phyloP scores from a whole-genome alignment of 345 rosid species.

The Carallia brachiata region DNA sequence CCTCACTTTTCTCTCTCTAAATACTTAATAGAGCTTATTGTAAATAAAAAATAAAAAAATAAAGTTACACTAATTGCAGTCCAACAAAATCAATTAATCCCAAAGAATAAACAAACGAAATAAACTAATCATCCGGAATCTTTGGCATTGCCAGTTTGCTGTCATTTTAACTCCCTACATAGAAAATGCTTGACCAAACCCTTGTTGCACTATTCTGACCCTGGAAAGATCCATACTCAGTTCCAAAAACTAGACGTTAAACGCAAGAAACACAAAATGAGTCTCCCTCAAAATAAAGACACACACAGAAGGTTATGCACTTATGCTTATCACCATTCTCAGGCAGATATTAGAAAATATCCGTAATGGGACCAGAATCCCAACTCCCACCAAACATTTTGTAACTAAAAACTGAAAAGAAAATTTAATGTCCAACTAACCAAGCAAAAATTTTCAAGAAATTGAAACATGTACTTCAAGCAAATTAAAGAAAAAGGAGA shows the following conservation, averaged over 20 bases:
- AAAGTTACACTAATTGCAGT: neutral
- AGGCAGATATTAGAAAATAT: too few species aligned
- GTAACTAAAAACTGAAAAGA: too few species aligned
- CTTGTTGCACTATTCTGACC: neutral
- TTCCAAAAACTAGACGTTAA: neutral
- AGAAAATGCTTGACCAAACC: neutral
- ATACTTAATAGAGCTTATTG: too few species aligned
- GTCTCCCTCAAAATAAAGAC: too few species aligned
- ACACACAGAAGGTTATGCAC: too few species aligned
- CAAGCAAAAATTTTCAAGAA: neutral
- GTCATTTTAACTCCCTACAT: neutral
- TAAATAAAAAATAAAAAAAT: too few species aligned
- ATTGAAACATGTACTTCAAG: neutral
- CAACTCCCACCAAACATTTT: too few species aligned
- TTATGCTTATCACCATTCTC: too few species aligned
- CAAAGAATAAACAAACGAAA: neutral
- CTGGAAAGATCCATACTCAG: neutral
- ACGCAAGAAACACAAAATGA: neutral
- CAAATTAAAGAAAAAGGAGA: neutral
- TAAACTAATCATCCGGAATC: constrained; percentile 11
- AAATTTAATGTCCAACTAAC: neutral
- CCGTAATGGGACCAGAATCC: too few species aligned
- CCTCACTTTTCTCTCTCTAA: too few species aligned
- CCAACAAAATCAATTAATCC: constrained; percentile 14
- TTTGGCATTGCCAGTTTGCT: constrained; percentile 18